Base-by-base conservation (phyloP, 371 early-diverging fungal genomes). In the Rhizopus delemar region DNA sequence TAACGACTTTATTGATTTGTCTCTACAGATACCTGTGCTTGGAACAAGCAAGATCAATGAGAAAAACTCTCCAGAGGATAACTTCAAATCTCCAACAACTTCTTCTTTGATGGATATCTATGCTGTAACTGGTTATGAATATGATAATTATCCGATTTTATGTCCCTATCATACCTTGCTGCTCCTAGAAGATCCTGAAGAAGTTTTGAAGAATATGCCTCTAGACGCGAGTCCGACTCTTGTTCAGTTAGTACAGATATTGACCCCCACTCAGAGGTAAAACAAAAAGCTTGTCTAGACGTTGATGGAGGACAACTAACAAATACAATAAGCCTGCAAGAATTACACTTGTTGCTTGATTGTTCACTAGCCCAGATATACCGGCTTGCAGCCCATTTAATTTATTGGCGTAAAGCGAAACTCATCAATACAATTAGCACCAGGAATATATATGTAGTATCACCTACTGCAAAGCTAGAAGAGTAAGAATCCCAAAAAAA, bases 341-440 rank as follows among this genome's bases (percentile, higher is more conserved):
- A 92, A 59, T 75, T 97, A 15, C 92, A 92, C 70, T 67, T 88
- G 9, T 68, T 87, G 15, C 67, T 95, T 11, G 93, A 93, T 67
- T 95, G 95, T 68, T 93, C 96, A 3, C 78, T 94, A 46, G 90
- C 94, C 0, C 95, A 94, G 59, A 85, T 97, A 3, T 95, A 92
- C 68, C 83, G 90, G 3, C 62, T 93, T 28, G 94, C 90, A 8
- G 91, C 95, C 0, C 96, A 97, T 71, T 74, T 97, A 36, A 89
- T 94, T 41, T 93, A 90, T 66, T 96, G 96, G 96, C 69, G 84
- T 45, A 91, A 92, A 60, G 96, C 95, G 4, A 89, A 89, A 62
- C 72, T 96, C 38, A 91, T 95, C 43, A 86, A 92, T 69, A 90
- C 90, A 7, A 87, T 95, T 46, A 83, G 80, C 58, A 76, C 86